Evolutionary conservation across 176 grass and related monocot species (phyloP).

Genomic region (Pharus latifolius): DNA sequence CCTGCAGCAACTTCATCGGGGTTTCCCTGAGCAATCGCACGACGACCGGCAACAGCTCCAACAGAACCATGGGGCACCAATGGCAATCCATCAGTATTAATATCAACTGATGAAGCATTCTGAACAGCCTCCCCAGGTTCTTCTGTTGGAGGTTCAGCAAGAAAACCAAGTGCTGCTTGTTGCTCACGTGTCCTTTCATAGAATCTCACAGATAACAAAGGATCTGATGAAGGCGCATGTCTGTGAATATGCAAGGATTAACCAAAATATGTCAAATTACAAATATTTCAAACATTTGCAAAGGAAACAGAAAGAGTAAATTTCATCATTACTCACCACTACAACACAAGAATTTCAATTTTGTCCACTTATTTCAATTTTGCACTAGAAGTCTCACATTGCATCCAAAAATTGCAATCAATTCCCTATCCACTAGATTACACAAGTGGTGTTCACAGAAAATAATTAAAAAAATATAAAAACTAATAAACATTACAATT

Average conservation of each 20-base stretch:
- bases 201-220: constrained; percentile 62
- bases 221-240: constrained; percentile 60
- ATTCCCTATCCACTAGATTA: too few species aligned
- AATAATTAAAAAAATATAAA: too few species aligned
- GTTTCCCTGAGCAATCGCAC: constrained; percentile 86
- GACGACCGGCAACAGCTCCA: constrained; percentile 77
- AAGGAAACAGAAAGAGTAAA: neutral
- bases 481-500: too few species aligned
- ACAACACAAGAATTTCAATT: too few species aligned
- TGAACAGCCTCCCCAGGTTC: constrained; percentile 29
- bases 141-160: constrained; percentile 53
- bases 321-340: too few species aligned
- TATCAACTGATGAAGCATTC: constrained; percentile 21
- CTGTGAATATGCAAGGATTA: constrained; percentile 19
- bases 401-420: too few species aligned
- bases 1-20: constrained; percentile 74
- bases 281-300: neutral
- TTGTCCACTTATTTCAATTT: too few species aligned
- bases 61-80: constrained; percentile 58
- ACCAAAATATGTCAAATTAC: neutral
- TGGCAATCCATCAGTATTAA: constrained; percentile 20
- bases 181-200: constrained; percentile 83
- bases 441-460: too few species aligned
- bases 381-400: too few species aligned
- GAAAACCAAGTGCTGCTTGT: constrained; percentile 72